These are phyloP conservation scores for Schwanniomyces yamadae DNA, from an alignment of 805 yeast species.

Conservation along the genomic window DNA sequence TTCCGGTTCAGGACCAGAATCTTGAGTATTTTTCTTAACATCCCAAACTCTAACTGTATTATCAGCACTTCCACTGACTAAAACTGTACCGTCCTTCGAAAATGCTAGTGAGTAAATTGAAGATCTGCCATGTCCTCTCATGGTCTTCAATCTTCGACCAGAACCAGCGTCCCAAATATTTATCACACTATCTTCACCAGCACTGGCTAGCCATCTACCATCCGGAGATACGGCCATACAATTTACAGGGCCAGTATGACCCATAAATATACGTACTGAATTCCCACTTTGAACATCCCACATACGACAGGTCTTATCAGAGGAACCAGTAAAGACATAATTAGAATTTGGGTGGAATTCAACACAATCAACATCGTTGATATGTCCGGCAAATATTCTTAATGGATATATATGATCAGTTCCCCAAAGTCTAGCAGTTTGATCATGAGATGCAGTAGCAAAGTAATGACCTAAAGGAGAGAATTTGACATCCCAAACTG, in stretches of 20 bases:
- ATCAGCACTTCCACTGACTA: slow-evolving; percentile 92
- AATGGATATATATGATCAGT: slow-evolving; percentile 96
- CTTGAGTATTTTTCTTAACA: slow-evolving; percentile 78
- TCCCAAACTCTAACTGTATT: slow-evolving; percentile 96
- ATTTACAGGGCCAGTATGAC: slow-evolving; percentile 87
- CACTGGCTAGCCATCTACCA: slow-evolving; percentile 94
- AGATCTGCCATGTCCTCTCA: slow-evolving; percentile 93
- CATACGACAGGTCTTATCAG: slow-evolving; percentile 95
- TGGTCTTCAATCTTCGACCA: slow-evolving; percentile 81
- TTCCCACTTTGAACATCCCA: slow-evolving; percentile 94
- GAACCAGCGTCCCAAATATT: slow-evolving; percentile 93
- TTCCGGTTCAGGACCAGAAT: slow-evolving; percentile 77
- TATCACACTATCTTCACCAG: slow-evolving; percentile 88
- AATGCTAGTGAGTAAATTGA: slow-evolving; percentile 83
- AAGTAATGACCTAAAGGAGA: slow-evolving; percentile 96
- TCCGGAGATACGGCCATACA: slow-evolving; percentile 90
- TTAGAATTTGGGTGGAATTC: slow-evolving; percentile 96
- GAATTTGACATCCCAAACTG: slow-evolving; percentile 96
- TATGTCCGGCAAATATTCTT: slow-evolving; percentile 95
- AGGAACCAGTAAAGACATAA: slow-evolving; percentile 90
- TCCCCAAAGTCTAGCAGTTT: slow-evolving; percentile 96
- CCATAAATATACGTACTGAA: slow-evolving; percentile 87
- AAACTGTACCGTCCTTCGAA: slow-evolving; percentile 82
- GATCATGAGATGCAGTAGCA: slow-evolving; percentile 97
- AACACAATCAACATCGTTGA: slow-evolving; percentile 93